These are phyloP conservation scores for Coprinopsis sp. DNA, from an alignment of 768 basidiomycete genomes.

Conservation along the genomic window DNA sequence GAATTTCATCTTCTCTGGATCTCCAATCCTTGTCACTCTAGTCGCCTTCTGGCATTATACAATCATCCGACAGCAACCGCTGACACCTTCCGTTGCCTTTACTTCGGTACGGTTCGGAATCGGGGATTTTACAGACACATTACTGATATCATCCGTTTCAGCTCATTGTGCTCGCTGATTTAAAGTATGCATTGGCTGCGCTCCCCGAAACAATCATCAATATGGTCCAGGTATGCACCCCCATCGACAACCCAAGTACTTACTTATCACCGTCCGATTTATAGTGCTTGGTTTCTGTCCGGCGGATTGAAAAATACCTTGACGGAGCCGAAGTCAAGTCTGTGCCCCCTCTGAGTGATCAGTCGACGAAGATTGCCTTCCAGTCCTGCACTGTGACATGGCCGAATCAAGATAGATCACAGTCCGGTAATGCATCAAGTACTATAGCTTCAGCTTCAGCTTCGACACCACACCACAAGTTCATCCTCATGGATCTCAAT, in stretches of 20 bases:
- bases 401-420: slow-evolving; percentile 73
- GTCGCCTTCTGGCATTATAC: slow-evolving; percentile 70
- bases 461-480: slow-evolving; percentile 74
- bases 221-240: slow-evolving; percentile 60
- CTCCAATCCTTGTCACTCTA: slow-evolving; percentile 54
- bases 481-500: slow-evolving; percentile 71
- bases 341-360: slow-evolving; percentile 52
- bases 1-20: slow-evolving; percentile 62
- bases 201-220: slow-evolving; percentile 91
- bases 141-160: no score
- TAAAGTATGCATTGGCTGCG: slow-evolving; percentile 83
- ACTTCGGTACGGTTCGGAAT: no score
- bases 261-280: slow-evolving; percentile 2
- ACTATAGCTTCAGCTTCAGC: slow-evolving; percentile 49
- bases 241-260: background rate
- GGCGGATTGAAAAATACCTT: slow-evolving; percentile 90
- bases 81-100: slow-evolving; percentile 86
- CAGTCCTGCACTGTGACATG: slow-evolving; percentile 88
- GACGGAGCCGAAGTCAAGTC: slow-evolving; percentile 63
- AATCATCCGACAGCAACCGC: slow-evolving; percentile 57
- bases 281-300: slow-evolving; percentile 75
- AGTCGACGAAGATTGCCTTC: slow-evolving; percentile 62
- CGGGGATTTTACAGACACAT: no score
- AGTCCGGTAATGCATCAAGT: slow-evolving; percentile 36
- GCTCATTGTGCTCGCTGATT: slow-evolving; percentile 62